Percentiles rank a stretch among this genome's conserved stretches.
Conservation (phyloP, 768 basidiomycete genomes). For the Tremella yokohamensis region DNA sequence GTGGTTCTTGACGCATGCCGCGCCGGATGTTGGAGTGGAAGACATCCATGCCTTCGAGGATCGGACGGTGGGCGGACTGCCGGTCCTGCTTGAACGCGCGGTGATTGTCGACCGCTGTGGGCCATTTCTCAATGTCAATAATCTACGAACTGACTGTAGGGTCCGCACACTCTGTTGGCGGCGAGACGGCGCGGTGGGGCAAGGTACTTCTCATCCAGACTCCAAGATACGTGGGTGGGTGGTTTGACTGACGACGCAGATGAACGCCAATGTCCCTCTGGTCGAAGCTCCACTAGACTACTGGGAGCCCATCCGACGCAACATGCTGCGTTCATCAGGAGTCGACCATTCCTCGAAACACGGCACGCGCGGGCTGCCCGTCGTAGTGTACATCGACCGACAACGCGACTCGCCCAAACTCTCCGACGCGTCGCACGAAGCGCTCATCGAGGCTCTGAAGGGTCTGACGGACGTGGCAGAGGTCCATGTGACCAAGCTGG, state of each 20-base stretch:
- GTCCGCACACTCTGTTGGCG: constrained; percentile 35
- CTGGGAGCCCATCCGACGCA: constrained; percentile 29
- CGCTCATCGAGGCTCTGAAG: constrained; percentile 39
- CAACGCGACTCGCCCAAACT: constrained; percentile 27
- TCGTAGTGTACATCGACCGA: constrained; percentile 45
- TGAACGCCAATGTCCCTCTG: constrained; percentile 31
- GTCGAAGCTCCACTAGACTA: constrained; percentile 17
- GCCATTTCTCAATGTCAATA: not conserved
- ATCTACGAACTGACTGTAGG: constrained; percentile 15
- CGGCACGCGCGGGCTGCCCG: constrained; percentile 32
- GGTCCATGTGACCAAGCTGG: constrained; percentile 42
- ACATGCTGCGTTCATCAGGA: constrained; percentile 30
- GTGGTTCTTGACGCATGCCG: constrained; percentile 37
- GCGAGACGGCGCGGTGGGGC: constrained; percentile 41
- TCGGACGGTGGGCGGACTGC: constrained; percentile 27
- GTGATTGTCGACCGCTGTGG: constrained; percentile 48
- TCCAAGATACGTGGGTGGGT: no score
- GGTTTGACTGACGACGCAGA: no score
- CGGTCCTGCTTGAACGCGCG: constrained; percentile 38
- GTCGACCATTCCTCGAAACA: constrained; percentile 23
- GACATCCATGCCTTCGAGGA: constrained; percentile 39
- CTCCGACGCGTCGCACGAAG: constrained; percentile 17
- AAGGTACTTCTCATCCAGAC: constrained; percentile 25
- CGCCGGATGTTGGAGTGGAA: constrained; percentile 38
- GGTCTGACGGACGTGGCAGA: constrained; percentile 40